phyloP scores from a whole-genome alignment of 164 flowering plant species.

The Echeveria elegans region DNA sequence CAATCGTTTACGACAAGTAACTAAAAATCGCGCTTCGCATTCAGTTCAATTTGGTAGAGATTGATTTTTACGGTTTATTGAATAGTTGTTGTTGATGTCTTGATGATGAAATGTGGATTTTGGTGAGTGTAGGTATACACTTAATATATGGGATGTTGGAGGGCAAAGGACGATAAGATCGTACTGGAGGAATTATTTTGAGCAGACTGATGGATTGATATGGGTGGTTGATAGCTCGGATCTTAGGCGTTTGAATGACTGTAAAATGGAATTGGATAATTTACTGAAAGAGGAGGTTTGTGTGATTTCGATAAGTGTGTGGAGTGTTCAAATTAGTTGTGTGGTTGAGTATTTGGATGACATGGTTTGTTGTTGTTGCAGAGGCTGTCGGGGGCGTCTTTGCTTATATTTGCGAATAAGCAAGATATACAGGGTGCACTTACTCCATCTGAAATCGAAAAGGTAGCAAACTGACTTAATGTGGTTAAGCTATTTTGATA shows the following conservation, averaged over 20 bases:
- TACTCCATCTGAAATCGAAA: constrained; percentile 77
- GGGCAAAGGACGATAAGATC: constrained; percentile 94
- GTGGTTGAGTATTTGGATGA: neutral
- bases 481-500: neutral
- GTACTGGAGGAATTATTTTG: constrained; percentile 99
- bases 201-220: constrained; percentile 94
- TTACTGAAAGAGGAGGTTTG: constrained; percentile 95
- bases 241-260: constrained; percentile 81
- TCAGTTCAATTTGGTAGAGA: neutral
- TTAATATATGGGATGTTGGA: constrained; percentile 98
- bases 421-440: constrained; percentile 97
- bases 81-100: too few relatives aligned
- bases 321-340: neutral
- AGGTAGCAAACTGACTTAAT: constrained; percentile 31
- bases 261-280: constrained; percentile 88
- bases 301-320: neutral
- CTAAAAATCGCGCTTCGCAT: neutral
- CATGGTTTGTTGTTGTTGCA: constrained; percentile 21
- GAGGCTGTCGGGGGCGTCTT: constrained; percentile 92
- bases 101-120: neutral
- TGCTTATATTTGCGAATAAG: constrained; percentile 88
- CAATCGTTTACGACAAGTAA: constrained; percentile 75
- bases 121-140: constrained; percentile 56
- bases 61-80: constrained; percentile 2
- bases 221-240: constrained; percentile 99